Base-by-base conservation (phyloP, 73 alveolate genomes). In the Tetrahymena malaccensis region DNA sequence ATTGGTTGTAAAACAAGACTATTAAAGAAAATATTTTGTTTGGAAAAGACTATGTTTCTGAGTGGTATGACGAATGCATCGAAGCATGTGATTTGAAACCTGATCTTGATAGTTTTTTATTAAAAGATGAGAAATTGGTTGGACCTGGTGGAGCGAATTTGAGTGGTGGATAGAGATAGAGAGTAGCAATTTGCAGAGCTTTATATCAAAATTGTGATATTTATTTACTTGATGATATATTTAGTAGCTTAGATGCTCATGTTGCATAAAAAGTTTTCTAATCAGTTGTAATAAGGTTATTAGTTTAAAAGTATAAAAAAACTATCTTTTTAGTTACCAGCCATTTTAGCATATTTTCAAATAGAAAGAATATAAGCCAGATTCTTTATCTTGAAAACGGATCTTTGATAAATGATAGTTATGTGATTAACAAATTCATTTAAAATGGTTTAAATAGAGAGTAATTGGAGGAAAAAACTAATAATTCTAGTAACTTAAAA, bases 1-100 rank as follows among this genome's bases (percentile, higher is more conserved):
- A 84, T n/a, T 94, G 96, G 96, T 33, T 94, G 35, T 84, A 85
- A 44, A 94, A 93, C 50, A 94, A 94, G 43, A 94, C 96, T 21
- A 94, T 94, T 1, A 43, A 35, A 85, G 55, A 40, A 37, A 94
- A 94, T 85, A 94, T 94, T 35, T 33, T 94, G 85, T 94, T 94
- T 43, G 96, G 96, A 84, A 31, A 27, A 38, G 9, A 43, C 17
- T 97, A 94, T 93, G 98, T 98, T 85, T 96, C 95, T 40, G 98
- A 97, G 31, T 96, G 94, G 96, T 98, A 98, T 95, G 94, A 97
- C 40, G 96, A 94, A 85, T 95, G 98, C 16, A 95, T 98, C 37
- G 93, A 95, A 55, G 93, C 93, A 35, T 97, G 99, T 83, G 97
- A 97, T 93, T 96, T 98, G 55, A 93, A 95, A 27, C 94, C 98